phyloP scores from a whole-genome alignment of 139 green algal species.

The Eudorina sp. region DNA sequence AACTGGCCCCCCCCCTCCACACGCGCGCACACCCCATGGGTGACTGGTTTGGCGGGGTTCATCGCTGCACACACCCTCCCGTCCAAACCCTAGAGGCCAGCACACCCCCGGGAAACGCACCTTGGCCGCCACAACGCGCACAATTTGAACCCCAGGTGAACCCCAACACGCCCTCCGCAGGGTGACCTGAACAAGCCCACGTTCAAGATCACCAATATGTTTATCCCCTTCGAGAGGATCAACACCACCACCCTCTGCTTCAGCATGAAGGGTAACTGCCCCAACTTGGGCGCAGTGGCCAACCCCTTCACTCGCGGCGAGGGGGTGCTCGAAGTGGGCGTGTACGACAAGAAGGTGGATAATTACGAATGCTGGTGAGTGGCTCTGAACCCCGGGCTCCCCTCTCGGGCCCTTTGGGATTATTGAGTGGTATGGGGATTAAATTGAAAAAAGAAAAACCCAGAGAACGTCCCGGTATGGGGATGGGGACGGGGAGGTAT shows the following conservation, averaged over 20 bases:
- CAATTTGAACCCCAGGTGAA: not conserved
- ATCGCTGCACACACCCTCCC: not conserved
- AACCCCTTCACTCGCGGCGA: not conserved
- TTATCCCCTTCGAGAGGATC: constrained; percentile 2
- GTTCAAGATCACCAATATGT: constrained; percentile 45
- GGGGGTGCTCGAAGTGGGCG: constrained; percentile 13
- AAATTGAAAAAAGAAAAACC: not conserved
- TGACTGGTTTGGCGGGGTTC: not conserved
- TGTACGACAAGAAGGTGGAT: constrained; percentile 36
- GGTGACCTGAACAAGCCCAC: constrained; percentile 7
- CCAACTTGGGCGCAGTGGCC: not conserved
- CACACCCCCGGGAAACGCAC: not conserved
- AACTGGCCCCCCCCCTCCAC: not conserved
- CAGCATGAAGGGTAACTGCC: constrained; percentile 1
- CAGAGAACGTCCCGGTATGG: not conserved
- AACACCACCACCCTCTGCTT: constrained; percentile 24
- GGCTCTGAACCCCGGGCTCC: not conserved
- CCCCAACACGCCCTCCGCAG: not conserved
- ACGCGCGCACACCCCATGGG: not conserved
- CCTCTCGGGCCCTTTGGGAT: no score
- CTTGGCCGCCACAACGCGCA: no score
- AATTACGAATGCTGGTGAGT: constrained; percentile 42
- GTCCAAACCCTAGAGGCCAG: not conserved
- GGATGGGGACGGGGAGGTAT: not conserved
- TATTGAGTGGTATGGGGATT: no score